Percentiles rank a stretch among this genome's conserved stretches.
Evolutionary conservation across 2,329 filamentous ascomycete genomes (phyloP).

Genomic region (Sporothrix euskadiensis): DNA sequence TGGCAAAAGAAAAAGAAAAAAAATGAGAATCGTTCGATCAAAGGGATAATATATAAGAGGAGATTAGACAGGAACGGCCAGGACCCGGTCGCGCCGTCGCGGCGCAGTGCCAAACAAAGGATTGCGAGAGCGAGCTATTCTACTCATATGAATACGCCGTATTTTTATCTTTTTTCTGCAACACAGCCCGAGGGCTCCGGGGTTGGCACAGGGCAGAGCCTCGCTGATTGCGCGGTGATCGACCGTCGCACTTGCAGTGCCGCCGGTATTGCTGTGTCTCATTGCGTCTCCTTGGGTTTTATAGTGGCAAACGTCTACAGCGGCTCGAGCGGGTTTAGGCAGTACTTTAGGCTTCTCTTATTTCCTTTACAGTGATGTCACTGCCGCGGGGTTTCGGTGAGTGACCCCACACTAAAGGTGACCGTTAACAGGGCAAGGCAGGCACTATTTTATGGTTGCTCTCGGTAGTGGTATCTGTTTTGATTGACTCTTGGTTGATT

Average conservation of each 20-base stretch:
- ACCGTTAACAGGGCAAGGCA: not conserved
- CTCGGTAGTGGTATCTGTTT: not conserved
- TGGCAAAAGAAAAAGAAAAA: not conserved
- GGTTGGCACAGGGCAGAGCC: not conserved
- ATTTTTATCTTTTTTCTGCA: not conserved
- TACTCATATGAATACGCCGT: constrained; percentile 6
- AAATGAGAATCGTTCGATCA: not conserved
- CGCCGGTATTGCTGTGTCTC: not conserved
- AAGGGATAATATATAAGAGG: not conserved
- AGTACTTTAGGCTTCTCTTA: not conserved
- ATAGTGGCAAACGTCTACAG: not conserved
- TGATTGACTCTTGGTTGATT: not conserved
- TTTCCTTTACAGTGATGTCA: constrained; percentile 12
- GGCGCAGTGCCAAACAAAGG: constrained; percentile 2
- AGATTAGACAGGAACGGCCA: too few relatives aligned
- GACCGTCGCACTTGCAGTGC: not conserved
- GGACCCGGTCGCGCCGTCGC: constrained; percentile 2
- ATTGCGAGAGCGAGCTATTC: constrained; percentile 1
- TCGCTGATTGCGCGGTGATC: not conserved
- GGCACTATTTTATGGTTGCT: not conserved
- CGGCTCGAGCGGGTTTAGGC: not conserved
- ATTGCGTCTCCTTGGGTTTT: not conserved
- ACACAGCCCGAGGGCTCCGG: not conserved
- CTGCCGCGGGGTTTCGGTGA: constrained; percentile 1
- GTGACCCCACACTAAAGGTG: not conserved